These are phyloP conservation scores for Adansonia grandidieri DNA, from an alignment of 441 rosid genomes.

Conservation along the genomic window DNA sequence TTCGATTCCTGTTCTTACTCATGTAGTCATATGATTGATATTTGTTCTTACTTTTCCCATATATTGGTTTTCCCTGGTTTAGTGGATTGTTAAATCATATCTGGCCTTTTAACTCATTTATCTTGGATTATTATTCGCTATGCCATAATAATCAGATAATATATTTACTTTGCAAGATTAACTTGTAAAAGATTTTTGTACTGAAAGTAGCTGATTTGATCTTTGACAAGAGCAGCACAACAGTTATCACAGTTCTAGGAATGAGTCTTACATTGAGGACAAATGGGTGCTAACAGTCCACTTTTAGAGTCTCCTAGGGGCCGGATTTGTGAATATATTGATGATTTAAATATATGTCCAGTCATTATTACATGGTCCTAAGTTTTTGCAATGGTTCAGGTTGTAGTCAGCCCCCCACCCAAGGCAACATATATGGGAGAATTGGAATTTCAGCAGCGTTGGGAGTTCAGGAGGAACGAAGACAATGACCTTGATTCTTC, in stretches of 20 bases:
- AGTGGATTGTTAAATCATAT: neutral
- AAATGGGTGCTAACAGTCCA: neutral
- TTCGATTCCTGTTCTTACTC: neutral
- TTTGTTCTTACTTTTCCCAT: neutral
- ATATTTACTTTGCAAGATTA: constrained; percentile 19
- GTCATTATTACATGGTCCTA: neutral
- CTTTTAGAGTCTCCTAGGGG: neutral
- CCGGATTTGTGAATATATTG: neutral
- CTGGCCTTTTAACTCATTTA: neutral
- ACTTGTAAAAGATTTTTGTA: neutral
- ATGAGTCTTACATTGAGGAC: neutral
- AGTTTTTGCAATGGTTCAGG: neutral
- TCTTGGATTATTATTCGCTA: neutral
- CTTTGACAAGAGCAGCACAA: constrained; percentile 14
- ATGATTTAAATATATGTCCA: neutral
- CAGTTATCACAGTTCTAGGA: constrained; percentile 1
- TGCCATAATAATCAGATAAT: neutral
- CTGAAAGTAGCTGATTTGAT: neutral
- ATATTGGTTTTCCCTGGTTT: neutral
- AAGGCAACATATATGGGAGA: constrained; percentile 34
- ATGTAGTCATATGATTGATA: neutral
- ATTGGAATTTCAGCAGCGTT: constrained; percentile 48
- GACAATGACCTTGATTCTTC: constrained; percentile 50
- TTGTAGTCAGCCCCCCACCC: constrained; percentile 20
- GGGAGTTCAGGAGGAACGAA: constrained; percentile 52